These are phyloP conservation scores for Acacia concinna DNA, from an alignment of 331 rosid genomes.

Conservation along the genomic window DNA sequence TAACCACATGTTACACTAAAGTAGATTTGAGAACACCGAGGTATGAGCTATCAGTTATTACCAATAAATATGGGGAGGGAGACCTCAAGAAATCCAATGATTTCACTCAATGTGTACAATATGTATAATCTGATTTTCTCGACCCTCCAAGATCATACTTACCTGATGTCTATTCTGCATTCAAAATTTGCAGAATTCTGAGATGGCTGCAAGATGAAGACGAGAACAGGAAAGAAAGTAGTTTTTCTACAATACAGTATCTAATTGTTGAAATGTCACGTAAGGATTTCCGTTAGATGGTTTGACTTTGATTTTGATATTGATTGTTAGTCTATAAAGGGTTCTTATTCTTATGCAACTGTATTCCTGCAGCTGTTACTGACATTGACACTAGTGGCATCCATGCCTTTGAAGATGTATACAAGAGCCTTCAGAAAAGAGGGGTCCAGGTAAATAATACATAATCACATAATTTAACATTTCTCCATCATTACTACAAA, in stretches of 20 bases:
- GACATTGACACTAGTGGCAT: slow-evolving; percentile 87
- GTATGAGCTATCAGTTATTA: not conserved
- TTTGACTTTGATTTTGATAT: not conserved
- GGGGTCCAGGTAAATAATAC: slow-evolving; percentile 49
- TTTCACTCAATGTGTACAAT: not conserved
- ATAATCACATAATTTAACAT: not conserved
- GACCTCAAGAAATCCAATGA: not conserved
- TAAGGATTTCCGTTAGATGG: slow-evolving; percentile 38
- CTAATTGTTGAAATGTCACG: slow-evolving; percentile 80
- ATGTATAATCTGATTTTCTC: not conserved
- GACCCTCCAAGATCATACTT: not conserved
- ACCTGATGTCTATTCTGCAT: not conserved
- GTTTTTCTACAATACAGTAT: slow-evolving; percentile 36
- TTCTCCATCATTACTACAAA: not conserved
- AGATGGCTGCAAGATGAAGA: slow-evolving; percentile 74
- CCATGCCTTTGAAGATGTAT: slow-evolving; percentile 62
- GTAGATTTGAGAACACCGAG: not conserved
- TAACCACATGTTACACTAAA: not conserved
- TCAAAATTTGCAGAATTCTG: slow-evolving; percentile 54
- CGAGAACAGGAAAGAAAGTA: slow-evolving; percentile 22
- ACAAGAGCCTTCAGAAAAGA: slow-evolving; percentile 53
- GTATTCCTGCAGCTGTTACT: slow-evolving; percentile 54
- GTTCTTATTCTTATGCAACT: not conserved
- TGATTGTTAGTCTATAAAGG: not conserved
- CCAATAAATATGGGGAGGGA: not conserved